These are phyloP conservation scores for Blastomyces gilchristii DNA, from an alignment of 2,329 filamentous ascomycete genomes.

Conservation along the genomic window DNA sequence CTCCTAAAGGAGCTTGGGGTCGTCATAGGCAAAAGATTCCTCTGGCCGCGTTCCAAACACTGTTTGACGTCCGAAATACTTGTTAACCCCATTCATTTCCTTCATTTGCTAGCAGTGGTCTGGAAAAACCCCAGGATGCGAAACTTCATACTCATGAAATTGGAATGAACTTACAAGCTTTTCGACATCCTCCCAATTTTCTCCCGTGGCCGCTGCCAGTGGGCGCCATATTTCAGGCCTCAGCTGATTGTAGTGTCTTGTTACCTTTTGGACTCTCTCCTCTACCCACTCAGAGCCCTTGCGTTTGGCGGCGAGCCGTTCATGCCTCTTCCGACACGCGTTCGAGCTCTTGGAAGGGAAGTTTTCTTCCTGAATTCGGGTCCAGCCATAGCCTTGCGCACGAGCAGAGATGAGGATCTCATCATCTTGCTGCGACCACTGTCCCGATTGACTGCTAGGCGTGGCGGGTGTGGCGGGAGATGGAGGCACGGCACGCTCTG, in stretches of 20 bases:
- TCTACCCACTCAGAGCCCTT: conserved; percentile 70
- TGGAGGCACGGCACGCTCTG: conserved; percentile 1
- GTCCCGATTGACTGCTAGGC: conserved; percentile 31
- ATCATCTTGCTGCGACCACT: conserved; percentile 68
- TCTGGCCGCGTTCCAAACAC: conserved; percentile 20
- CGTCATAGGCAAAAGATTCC: conserved; percentile 15
- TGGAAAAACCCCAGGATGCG: neutral
- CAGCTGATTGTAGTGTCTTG: conserved; percentile 67
- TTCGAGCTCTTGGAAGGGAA: conserved; percentile 70
- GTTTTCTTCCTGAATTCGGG: conserved; percentile 63
- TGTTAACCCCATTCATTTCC: neutral
- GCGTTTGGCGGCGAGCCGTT: conserved; percentile 64
- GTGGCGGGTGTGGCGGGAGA: conserved; percentile 9
- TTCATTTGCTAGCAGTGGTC: neutral
- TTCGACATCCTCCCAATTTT: conserved; percentile 59
- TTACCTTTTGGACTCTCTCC: conserved; percentile 61
- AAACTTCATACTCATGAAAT: neutral
- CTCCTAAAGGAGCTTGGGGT: conserved; percentile 5
- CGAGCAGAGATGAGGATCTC: conserved; percentile 61
- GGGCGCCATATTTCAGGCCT: conserved; percentile 73
- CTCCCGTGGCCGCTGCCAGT: conserved; percentile 52
- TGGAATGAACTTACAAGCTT: conserved; percentile 53
- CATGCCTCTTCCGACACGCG: conserved; percentile 81
- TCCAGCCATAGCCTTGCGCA: conserved; percentile 70
- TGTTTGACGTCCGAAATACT: conserved; percentile 4